Percentiles rank a stretch among this genome's conserved stretches.
phyloP scores from a whole-genome alignment of 495 filamentous ascomycete genomes.

The Chaetomium fimeti region DNA sequence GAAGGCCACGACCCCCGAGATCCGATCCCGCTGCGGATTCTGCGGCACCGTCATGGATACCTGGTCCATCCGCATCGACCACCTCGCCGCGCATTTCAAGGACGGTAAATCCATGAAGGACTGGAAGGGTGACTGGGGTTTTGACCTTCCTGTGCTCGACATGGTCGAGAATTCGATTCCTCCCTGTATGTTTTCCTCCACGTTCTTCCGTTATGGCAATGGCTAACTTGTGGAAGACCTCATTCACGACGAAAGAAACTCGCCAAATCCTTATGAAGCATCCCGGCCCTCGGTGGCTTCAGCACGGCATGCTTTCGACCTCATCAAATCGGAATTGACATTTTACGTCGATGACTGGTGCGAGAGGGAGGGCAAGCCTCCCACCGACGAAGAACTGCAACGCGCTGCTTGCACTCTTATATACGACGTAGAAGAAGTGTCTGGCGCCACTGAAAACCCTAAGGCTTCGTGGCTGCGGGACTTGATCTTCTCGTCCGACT shows the following conservation, averaged over 20 bases:
- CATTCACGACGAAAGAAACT: constrained; percentile 57
- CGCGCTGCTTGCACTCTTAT: constrained; percentile 45
- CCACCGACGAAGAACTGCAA: constrained; percentile 47
- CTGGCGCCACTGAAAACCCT: constrained; percentile 28
- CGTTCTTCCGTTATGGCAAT: constrained; percentile 7
- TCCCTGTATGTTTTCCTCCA: constrained; percentile 48
- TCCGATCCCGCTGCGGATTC: constrained; percentile 70
- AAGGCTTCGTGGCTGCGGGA: constrained; percentile 55
- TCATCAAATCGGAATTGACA: constrained; percentile 51
- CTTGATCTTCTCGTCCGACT: constrained; percentile 46
- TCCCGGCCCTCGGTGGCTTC: constrained; percentile 35
- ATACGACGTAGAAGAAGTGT: constrained; percentile 40
- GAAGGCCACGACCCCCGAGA: constrained; percentile 58
- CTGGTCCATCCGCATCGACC: constrained; percentile 62
- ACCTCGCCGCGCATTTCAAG: constrained; percentile 69
- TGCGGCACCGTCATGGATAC: constrained; percentile 59
- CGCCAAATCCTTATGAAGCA: constrained; percentile 46
- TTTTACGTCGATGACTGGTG: constrained; percentile 40
- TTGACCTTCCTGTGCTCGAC: constrained; percentile 57
- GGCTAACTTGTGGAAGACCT: constrained; percentile 40
- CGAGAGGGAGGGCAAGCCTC: constrained; percentile 31
- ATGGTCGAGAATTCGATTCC: constrained; percentile 66
- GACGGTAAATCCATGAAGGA: constrained; percentile 64
- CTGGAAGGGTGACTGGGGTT: constrained; percentile 74
- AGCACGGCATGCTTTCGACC: constrained; percentile 51